Conservation (phyloP, 2,329 filamentous ascomycete species). For the Colletotrichum orchidophilum region DNA sequence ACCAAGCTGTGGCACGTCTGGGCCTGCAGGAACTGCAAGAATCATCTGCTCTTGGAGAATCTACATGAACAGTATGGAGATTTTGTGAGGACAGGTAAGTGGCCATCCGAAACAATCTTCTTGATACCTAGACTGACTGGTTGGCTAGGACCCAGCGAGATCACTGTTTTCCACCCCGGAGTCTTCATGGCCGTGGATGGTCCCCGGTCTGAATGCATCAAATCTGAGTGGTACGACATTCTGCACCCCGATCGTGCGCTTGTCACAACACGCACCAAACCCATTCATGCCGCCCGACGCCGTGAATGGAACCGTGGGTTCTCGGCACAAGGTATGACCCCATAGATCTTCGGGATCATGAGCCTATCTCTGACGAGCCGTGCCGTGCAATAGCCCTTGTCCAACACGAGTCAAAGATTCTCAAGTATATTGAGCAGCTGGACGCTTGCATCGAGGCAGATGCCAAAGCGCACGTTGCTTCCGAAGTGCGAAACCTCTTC, state of each 20-base stretch:
- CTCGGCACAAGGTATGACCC: slow-evolving; percentile 34
- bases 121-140: background rate
- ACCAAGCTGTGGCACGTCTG: slow-evolving; percentile 49
- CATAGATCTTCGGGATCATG: background rate
- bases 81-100: slow-evolving; percentile 40
- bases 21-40: slow-evolving; percentile 37
- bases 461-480: slow-evolving; percentile 23
- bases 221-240: slow-evolving; percentile 41
- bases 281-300: slow-evolving; percentile 36
- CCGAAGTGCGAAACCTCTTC: slow-evolving; percentile 36
- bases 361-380: slow-evolving; percentile 18
- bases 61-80: slow-evolving; percentile 38
- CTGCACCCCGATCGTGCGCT: slow-evolving; percentile 35
- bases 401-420: slow-evolving; percentile 33
- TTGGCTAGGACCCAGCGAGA: slow-evolving; percentile 35
- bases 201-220: slow-evolving; percentile 37
- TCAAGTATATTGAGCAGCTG: slow-evolving; percentile 35
- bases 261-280: slow-evolving; percentile 36
- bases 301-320: slow-evolving; percentile 38
- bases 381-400: slow-evolving; percentile 26
- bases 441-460: slow-evolving; percentile 35
- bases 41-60: slow-evolving; percentile 36
- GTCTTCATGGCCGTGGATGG: slow-evolving; percentile 38
- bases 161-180: slow-evolving; percentile 40
- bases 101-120: background rate